Evolutionary conservation across 2,329 filamentous ascomycete species (phyloP).

Genomic region (Zymoseptoria passerinii): DNA sequence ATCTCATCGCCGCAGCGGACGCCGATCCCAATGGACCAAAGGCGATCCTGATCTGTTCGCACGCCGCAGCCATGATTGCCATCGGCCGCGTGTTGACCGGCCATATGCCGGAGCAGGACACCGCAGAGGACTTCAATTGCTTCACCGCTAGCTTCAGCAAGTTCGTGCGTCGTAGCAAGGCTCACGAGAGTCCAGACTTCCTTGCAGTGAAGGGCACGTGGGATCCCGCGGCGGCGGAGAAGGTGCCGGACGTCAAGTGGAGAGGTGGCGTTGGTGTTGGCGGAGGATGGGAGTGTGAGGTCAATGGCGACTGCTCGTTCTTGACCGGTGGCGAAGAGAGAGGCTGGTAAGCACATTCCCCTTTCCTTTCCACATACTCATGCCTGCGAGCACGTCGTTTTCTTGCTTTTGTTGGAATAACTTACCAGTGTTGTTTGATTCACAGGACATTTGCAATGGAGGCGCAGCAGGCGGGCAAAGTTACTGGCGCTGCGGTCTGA

Average conservation of each 20-base stretch:
- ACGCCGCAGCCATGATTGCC: constrained; percentile 83
- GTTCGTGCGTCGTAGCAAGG: constrained; percentile 44
- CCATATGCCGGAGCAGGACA: constrained; percentile 59
- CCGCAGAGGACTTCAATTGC: constrained; percentile 71
- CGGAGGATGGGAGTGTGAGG: constrained; percentile 71
- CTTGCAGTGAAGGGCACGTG: constrained; percentile 16
- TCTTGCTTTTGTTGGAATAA: constrained; percentile 10
- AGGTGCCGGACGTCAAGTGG: constrained; percentile 45
- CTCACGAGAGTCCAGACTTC: constrained; percentile 6
- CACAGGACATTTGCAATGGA: constrained; percentile 30
- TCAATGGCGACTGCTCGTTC: constrained; percentile 80
- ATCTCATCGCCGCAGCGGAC: constrained; percentile 67
- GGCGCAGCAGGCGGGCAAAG: constrained; percentile 10
- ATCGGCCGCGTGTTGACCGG: constrained; percentile 78
- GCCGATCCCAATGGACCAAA: constrained; percentile 52
- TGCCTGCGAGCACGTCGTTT: constrained; percentile 1
- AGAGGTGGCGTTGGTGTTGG: constrained; percentile 52
- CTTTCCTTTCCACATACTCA: constrained; percentile 15
- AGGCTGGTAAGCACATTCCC: constrained; percentile 62
- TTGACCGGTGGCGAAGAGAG: constrained; percentile 72
- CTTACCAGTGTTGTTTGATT: constrained; percentile 18
- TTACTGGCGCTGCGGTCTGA: constrained; percentile 3
- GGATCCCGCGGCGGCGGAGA: constrained; percentile 25
- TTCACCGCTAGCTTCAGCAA: constrained; percentile 75
- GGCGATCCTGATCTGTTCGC: constrained; percentile 72